Evolutionary conservation across 768 basidiomycete species (phyloP), one percentile per base, ranked within the genome.

Genomic region (Panus rudis): DNA sequence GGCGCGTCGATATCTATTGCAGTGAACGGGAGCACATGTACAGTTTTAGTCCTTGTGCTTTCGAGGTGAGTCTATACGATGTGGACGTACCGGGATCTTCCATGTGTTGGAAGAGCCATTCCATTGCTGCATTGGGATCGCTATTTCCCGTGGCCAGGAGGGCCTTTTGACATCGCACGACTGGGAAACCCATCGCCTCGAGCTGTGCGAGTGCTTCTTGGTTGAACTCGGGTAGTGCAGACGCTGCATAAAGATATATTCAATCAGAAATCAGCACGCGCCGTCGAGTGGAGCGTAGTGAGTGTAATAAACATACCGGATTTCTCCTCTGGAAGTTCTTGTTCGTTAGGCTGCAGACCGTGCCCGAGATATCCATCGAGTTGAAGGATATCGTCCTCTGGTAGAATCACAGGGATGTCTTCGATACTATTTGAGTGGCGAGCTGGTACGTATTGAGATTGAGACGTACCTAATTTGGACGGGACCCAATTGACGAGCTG

Each of bases 401-500:
- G 84, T 0, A 97, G 63, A 28, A 79, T 63, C 12, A 98, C 63
- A 0, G 94, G 92, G 25, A 98, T 88, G 49, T 96, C 94, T 92
- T 52, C 14, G 6, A 45, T 19, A 16, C n/a, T 21, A 16, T 19
- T 23, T 56, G 7, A 44, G 22, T 28, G 13, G 23, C 24, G 17
- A 13, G 16, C 14, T 19, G 14, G 16, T 31, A 19, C 25, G 8
- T 17, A 12, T 21, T 14, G 8, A 27, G 3, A 13, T 24, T 19
- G 32, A 22, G 6, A 57, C 78, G 14, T 49, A 91, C 92, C 90
- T 22, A 98, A 72, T 64, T 99, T 99, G 3, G 84, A 75, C 0
- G 96, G 96, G 1, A 99, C 90, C 96, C 96, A 98, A 52, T 92
- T 91, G 31, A 92, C 84, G 4, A 94, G 75, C 62, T 92, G 88